Evolutionary conservation across 2,329 filamentous ascomycete species (phyloP).

Genomic region (Phyllosticta citriasiana): DNA sequence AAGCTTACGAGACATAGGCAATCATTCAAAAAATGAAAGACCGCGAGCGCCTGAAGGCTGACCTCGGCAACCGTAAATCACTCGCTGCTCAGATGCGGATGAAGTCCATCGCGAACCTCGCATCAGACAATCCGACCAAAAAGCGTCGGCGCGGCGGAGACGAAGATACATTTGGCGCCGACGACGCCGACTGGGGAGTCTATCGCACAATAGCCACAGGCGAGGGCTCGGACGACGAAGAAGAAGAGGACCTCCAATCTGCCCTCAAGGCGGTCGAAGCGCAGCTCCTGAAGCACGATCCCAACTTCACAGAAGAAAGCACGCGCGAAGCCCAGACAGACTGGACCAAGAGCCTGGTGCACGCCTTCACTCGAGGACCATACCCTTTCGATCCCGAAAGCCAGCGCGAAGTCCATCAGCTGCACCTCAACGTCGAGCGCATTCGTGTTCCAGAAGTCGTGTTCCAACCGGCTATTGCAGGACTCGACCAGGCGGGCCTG

Average conservation of each 20-base stretch:
- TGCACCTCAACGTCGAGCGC: constrained; percentile 93
- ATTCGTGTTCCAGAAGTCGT: constrained; percentile 90
- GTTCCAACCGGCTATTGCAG: constrained; percentile 86
- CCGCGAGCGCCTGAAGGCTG: constrained; percentile 82
- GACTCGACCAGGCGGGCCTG: constrained; percentile 85
- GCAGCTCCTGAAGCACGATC: constrained; percentile 78
- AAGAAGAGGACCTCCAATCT: constrained; percentile 75
- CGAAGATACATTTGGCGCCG: constrained; percentile 92
- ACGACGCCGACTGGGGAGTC: constrained; percentile 96
- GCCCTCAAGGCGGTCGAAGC: constrained; percentile 68
- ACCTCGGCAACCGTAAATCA: constrained; percentile 92
- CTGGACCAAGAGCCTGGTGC: constrained; percentile 86
- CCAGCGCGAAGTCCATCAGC: constrained; percentile 71
- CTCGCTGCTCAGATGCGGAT: constrained; percentile 94
- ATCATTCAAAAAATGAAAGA: constrained; percentile 82
- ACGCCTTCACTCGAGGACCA: constrained; percentile 81
- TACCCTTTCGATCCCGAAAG: constrained; percentile 74
- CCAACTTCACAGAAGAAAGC: constrained; percentile 81
- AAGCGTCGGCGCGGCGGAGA: constrained; percentile 80
- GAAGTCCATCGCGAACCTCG: constrained; percentile 95
- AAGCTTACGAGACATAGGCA: constrained; percentile 33
- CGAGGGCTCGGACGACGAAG: constrained; percentile 72
- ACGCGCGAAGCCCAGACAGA: constrained; percentile 87
- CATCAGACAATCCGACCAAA: constrained; percentile 73
- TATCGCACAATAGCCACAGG: constrained; percentile 88